Percentiles rank a stretch among this genome's conserved stretches.
These are phyloP conservation scores for Jamesozyma spencerorum DNA, from an alignment of 805 yeast species.

Conservation along the genomic window DNA sequence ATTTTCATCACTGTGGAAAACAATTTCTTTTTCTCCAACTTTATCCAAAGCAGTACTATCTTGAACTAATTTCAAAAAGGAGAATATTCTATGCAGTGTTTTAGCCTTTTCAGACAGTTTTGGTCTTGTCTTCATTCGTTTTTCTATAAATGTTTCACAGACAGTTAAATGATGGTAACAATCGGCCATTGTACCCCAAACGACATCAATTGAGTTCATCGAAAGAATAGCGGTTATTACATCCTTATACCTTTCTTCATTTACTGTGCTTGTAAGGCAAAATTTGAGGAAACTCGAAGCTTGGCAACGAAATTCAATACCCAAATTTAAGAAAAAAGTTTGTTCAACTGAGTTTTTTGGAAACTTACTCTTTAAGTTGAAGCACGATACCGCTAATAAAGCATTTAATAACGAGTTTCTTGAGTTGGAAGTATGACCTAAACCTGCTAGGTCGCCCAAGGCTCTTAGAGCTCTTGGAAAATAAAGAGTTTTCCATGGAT, in stretches of 20 bases:
- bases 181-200: constrained; percentile 86
- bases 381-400: constrained; percentile 70
- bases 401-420: constrained; percentile 73
- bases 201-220: constrained; percentile 81
- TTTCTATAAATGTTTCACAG: constrained; percentile 65
- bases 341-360: constrained; percentile 56
- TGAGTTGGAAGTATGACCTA: constrained; percentile 67
- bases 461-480: constrained; percentile 77
- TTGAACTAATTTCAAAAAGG: constrained; percentile 64
- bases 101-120: constrained; percentile 67
- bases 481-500: constrained; percentile 84
- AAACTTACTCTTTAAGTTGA: constrained; percentile 66
- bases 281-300: constrained; percentile 59
- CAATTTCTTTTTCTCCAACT: constrained; percentile 14
- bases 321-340: constrained; percentile 62
- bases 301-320: constrained; percentile 64
- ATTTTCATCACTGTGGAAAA: background rate
- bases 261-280: constrained; percentile 44
- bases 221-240: constrained; percentile 73
- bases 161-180: constrained; percentile 67
- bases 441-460: constrained; percentile 66
- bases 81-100: constrained; percentile 67
- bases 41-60: constrained; percentile 49
- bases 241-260: constrained; percentile 67
- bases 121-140: constrained; percentile 57